Conservation (phyloP, 257 asterid genomes). For the Solanum sitiens region DNA sequence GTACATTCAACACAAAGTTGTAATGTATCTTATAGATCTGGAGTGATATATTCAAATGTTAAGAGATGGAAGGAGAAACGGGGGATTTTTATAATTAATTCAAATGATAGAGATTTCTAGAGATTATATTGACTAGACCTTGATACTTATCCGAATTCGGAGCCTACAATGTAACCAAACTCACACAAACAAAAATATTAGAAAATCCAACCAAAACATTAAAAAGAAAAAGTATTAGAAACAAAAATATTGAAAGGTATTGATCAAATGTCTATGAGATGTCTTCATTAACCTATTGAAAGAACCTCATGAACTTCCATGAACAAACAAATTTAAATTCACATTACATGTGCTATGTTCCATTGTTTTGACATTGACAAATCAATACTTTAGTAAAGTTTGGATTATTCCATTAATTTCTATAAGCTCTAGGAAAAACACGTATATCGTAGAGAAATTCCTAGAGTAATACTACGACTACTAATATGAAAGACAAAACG, state of each 20-base stretch:
- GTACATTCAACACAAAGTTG: no score
- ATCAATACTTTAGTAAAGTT: constrained; percentile 4
- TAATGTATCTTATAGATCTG: not conserved
- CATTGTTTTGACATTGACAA: not conserved
- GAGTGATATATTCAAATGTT: not conserved
- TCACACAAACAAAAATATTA: not conserved
- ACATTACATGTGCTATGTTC: not conserved
- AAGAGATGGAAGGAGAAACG: no score
- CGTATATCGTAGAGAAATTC: not conserved
- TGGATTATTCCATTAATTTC: constrained; percentile 4
- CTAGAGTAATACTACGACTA: not conserved
- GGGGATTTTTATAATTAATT: no score
- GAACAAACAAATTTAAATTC: not conserved
- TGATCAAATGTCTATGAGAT: not conserved
- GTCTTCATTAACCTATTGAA: not conserved
- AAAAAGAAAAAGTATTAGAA: not conserved
- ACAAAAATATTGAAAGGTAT: not conserved
- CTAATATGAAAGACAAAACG: not conserved
- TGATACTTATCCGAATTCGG: not conserved
- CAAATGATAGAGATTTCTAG: no score
- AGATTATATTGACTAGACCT: not conserved
- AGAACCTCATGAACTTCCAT: not conserved
- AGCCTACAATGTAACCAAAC: not conserved
- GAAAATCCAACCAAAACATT: not conserved
- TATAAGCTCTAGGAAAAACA: not conserved